phyloP scores from a whole-genome alignment of 2,329 filamentous ascomycete genomes.

The Elsinoe ampelina region DNA sequence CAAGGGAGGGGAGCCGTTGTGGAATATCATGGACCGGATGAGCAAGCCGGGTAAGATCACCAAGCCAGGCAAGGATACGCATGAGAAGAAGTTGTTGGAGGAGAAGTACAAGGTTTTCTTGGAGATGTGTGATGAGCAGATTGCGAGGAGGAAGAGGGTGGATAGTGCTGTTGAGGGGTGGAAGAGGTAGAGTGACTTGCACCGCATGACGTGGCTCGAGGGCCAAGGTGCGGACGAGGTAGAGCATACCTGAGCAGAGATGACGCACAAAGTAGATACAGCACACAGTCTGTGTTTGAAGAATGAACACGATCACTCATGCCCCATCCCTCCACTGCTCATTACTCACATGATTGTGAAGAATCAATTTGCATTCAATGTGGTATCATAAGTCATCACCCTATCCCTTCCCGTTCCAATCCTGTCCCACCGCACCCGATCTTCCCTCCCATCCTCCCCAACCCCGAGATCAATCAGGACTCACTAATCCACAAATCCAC shows the following conservation, averaged over 20 bases:
- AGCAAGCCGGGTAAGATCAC: constrained; percentile 86
- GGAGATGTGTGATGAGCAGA: constrained; percentile 81
- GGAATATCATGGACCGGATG: constrained; percentile 97
- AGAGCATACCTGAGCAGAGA: too few relatives aligned
- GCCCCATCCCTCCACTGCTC: neutral
- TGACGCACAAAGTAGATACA: neutral
- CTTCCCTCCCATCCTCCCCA: neutral
- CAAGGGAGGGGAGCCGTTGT: constrained; percentile 72
- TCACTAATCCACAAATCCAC: constrained; percentile 15
- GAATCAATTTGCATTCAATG: neutral
- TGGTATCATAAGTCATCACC: constrained; percentile 9
- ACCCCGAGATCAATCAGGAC: too few relatives aligned
- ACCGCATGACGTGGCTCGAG: too few relatives aligned
- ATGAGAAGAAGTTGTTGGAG: constrained; percentile 69
- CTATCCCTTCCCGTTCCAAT: neutral
- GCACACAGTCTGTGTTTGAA: neutral
- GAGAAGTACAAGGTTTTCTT: constrained; percentile 95
- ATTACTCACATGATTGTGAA: neutral
- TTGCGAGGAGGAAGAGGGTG: constrained; percentile 68
- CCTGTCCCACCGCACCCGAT: neutral
- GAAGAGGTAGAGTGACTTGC: constrained; percentile 17
- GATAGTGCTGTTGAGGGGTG: constrained; percentile 46
- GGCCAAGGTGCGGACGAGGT: too few relatives aligned
- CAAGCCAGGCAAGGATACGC: constrained; percentile 59
- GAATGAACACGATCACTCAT: neutral